These are phyloP conservation scores for Geotrichum phurueaensis DNA, from an alignment of 1,139 yeast species.

Conservation along the genomic window DNA sequence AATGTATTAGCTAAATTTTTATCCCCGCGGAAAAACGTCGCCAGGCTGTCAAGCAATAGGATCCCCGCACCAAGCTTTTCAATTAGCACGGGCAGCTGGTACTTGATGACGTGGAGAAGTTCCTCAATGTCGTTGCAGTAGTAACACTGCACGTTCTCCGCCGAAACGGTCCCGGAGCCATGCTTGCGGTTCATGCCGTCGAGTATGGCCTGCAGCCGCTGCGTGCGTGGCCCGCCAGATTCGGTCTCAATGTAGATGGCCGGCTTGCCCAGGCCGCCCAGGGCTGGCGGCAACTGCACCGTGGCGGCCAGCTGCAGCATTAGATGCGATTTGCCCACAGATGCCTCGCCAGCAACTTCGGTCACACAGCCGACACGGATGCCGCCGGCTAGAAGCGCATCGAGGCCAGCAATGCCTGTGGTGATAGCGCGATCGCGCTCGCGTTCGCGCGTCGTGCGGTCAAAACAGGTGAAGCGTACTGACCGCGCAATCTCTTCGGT, in stretches of 20 bases:
- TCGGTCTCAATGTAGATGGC: slow-evolving; percentile 76
- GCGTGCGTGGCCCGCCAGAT: slow-evolving; percentile 55
- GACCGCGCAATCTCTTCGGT: slow-evolving; percentile 9
- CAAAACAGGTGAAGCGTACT: slow-evolving; percentile 3
- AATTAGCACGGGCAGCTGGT: slow-evolving; percentile 59
- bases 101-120: slow-evolving; percentile 66
- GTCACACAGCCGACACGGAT: slow-evolving; percentile 60
- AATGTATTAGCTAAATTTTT: slow-evolving; percentile 21
- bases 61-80: slow-evolving; percentile 43
- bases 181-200: slow-evolving; percentile 28
- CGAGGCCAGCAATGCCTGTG: slow-evolving; percentile 7
- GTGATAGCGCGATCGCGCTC: slow-evolving; percentile 1
- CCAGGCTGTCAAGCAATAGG: slow-evolving; percentile 74
- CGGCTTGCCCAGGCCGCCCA: slow-evolving; percentile 44
- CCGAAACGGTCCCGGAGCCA: slow-evolving; percentile 24
- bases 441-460: slow-evolving; percentile 5
- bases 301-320: slow-evolving; percentile 57
- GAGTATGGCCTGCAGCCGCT: slow-evolving; percentile 43
- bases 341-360: slow-evolving; percentile 79
- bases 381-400: slow-evolving; percentile 39
- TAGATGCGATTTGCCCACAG: slow-evolving; percentile 79
- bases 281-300: slow-evolving; percentile 45
- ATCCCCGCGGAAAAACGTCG: slow-evolving; percentile 66
- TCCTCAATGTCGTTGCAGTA: slow-evolving; percentile 64
- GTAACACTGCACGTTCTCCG: slow-evolving; percentile 53